Percentiles rank a stretch among this genome's conserved stretches.
These are phyloP conservation scores for Ustilago lituana DNA, from an alignment of 1,284 basidiomycete genomes.

Conservation along the genomic window DNA sequence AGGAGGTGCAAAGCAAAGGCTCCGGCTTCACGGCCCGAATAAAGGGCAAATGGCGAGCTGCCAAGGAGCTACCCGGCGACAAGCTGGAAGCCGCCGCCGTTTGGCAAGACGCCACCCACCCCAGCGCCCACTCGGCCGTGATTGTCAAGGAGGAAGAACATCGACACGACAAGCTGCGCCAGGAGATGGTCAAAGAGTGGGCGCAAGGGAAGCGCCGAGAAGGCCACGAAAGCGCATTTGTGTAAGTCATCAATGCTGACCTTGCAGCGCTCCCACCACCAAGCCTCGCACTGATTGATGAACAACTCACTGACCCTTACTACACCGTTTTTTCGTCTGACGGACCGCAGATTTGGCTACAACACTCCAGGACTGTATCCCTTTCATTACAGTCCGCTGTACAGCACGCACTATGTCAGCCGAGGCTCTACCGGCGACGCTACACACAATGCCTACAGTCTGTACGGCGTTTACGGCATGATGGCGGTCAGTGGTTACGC, in stretches of 20 bases:
- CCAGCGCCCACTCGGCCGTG: constrained; percentile 45
- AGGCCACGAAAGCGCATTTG: constrained; percentile 44
- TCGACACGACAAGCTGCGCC: constrained; percentile 30
- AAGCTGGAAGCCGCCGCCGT: constrained; percentile 11
- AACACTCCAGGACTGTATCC: constrained; percentile 43
- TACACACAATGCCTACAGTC: constrained; percentile 26
- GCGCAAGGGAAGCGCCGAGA: constrained; percentile 40
- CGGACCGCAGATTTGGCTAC: constrained; percentile 28
- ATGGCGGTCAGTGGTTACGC: constrained; percentile 22
- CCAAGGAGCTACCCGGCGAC: constrained; percentile 37
- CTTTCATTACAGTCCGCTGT: constrained; percentile 37
- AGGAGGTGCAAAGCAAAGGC: background rate
- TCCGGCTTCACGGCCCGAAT: constrained; percentile 26
- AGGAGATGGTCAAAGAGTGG: constrained; percentile 37
- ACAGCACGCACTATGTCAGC: constrained; percentile 24
- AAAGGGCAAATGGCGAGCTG: constrained; percentile 42
- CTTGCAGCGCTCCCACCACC: background rate
- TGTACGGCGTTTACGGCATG: constrained; percentile 35
- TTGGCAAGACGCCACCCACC: constrained; percentile 48
- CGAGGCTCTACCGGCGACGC: constrained; percentile 23
- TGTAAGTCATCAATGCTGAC: constrained; percentile 15
- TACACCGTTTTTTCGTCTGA: background rate
- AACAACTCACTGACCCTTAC: background rate
- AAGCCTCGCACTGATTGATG: background rate
- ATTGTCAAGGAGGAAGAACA: constrained; percentile 37